Evolutionary conservation across 441 rosid species (phyloP), one percentile per base, ranked within the genome.

Genomic region (Arabidopsis hybrid): DNA sequence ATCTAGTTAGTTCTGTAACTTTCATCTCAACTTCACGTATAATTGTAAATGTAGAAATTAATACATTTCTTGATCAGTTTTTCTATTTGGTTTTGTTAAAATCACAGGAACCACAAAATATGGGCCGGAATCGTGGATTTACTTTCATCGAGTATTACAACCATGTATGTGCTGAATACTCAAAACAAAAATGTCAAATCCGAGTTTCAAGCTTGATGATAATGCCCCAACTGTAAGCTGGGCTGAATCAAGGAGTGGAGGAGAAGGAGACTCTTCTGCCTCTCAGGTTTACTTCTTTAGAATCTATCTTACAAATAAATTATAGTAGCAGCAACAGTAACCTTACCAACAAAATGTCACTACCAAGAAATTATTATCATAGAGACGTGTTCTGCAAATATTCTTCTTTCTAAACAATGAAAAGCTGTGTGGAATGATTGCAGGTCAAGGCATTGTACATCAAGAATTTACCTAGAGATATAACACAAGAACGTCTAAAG

Each of bases 231-330:
- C 97, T 10, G 97, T 95, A 58, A 95, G 96, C 86, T 95, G 99
- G 99, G 96, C 99, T 64, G 99, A 95, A 78, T 97, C 97, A n/a
- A 92, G 88, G 86, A 91, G 84, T 89, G 91, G 96, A 10, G 99
- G 95, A 10, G 99, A 94, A 14, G 99, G 91, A 63, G 89, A 93
- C 75, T 86, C 88, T 77, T 82, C 95, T 43, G 73, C 90, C 60
- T 76, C 90, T 12, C 99, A 95, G 99, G 99, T 95, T 69, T 59
- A 72, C 67, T 60, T 63, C 65, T 10, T 16, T 73, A 53, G 60
- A 35, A 29, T 58, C 61, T 67, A 57, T 58, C 55, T 59, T 65
- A 29, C 50, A 38, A 39, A 10, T 35, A 57, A 13, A 40, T 56
- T 10, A 46, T 29, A 52, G 56, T 55, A 36, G 47, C 45, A 53